phyloP scores from a whole-genome alignment of 2,329 filamentous ascomycete species.

The Neonectria coccinea region DNA sequence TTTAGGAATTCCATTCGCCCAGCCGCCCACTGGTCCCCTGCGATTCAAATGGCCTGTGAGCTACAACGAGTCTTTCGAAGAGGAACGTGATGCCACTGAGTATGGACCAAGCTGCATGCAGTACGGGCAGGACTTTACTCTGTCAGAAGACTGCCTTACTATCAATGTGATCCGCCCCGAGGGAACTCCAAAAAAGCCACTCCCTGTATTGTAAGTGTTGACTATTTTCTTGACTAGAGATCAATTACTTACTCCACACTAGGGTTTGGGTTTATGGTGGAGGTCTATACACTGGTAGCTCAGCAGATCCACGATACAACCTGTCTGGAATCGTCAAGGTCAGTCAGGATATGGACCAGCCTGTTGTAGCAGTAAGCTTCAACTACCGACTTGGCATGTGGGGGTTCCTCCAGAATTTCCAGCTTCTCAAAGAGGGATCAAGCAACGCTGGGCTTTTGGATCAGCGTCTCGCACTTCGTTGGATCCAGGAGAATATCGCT shows the following conservation, averaged over 20 bases:
- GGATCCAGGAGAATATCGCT: constrained; percentile 66
- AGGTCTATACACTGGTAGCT: constrained; percentile 63
- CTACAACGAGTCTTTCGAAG: constrained; percentile 50
- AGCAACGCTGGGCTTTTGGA: constrained; percentile 64
- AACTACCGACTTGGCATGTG: constrained; percentile 66
- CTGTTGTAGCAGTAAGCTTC: constrained; percentile 65
- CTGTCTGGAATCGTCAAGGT: constrained; percentile 58
- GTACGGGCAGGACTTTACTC: constrained; percentile 54
- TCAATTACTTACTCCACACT: constrained; percentile 39
- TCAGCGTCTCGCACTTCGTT: constrained; percentile 61
- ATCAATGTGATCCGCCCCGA: constrained; percentile 57
- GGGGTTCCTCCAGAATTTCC: constrained; percentile 63
- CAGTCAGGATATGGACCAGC: constrained; percentile 62
- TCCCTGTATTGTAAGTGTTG: constrained; percentile 51
- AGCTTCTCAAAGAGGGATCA: constrained; percentile 56
- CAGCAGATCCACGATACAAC: constrained; percentile 60
- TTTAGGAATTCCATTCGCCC: constrained; percentile 55
- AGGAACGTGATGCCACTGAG: constrained; percentile 53
- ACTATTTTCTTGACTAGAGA: fast-evolving
- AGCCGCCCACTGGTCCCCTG: constrained; percentile 51
- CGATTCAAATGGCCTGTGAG: constrained; percentile 52
- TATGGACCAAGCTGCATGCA: constrained; percentile 62
- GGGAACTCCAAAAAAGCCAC: constrained; percentile 45
- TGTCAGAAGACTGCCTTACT: constrained; percentile 63
- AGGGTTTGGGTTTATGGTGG: constrained; percentile 70